Percentiles rank a stretch among this genome's conserved stretches.
phyloP scores from a whole-genome alignment of 768 basidiomycete genomes.

The Gymnopilus dilepis region DNA sequence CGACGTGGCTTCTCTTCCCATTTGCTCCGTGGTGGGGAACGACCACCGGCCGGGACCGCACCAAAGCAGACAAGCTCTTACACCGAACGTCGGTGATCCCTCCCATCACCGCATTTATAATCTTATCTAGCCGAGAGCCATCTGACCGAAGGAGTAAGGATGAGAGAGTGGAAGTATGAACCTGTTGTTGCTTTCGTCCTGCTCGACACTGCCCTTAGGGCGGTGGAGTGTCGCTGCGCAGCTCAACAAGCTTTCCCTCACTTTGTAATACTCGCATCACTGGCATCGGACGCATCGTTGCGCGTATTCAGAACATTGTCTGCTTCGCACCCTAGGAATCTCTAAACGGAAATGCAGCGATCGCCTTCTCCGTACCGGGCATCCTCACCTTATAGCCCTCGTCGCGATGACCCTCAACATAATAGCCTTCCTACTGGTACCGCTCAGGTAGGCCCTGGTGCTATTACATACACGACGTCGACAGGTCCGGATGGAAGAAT shows the following conservation, averaged over 20 bases:
- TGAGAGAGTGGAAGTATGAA: conserved; percentile 2
- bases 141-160: conserved; percentile 13
- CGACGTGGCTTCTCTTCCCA: background rate
- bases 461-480: conserved; percentile 75
- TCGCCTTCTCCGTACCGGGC: conserved; percentile 39
- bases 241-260: background rate
- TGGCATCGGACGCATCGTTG: background rate
- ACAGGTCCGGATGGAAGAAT: conserved; percentile 63
- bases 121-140: conserved; percentile 25
- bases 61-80: background rate
- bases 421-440: conserved; percentile 30
- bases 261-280: conserved; percentile 1
- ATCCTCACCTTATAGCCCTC: conserved; percentile 35
- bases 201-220: background rate
- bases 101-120: conserved; percentile 8
- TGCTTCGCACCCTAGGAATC: background rate
- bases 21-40: background rate
- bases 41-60: background rate
- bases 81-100: background rate
- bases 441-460: conserved; percentile 64
- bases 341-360: conserved; percentile 34
- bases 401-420: conserved; percentile 10
- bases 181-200: background rate
- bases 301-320: background rate
- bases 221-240: background rate